Evolutionary conservation across 2,329 filamentous ascomycete genomes (phyloP).

Genomic region (Diaporthe capsici): DNA sequence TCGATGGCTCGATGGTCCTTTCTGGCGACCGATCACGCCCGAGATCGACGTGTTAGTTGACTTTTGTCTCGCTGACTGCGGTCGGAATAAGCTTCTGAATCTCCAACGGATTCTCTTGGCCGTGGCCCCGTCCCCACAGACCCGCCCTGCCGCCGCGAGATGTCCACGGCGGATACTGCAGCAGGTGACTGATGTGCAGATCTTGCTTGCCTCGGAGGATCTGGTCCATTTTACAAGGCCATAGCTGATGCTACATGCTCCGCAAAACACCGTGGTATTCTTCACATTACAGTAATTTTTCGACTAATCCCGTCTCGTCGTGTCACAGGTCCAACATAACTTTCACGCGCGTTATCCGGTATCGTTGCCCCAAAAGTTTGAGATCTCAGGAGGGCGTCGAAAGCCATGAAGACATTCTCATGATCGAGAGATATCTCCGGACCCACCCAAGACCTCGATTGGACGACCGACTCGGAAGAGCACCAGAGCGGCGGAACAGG

Average conservation of each 20-base stretch:
- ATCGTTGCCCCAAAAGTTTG: background rate
- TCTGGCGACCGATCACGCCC: slow-evolving; percentile 10
- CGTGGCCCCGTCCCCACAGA: slow-evolving; percentile 23
- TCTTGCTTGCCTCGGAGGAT: slow-evolving; percentile 34
- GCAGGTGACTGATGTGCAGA: slow-evolving; percentile 12
- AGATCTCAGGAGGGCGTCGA: slow-evolving; percentile 10
- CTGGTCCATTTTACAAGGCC: background rate
- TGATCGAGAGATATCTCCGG: slow-evolving; percentile 1
- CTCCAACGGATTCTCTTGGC: slow-evolving; percentile 30
- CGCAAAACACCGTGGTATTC: slow-evolving; percentile 8
- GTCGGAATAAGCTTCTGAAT: slow-evolving; percentile 40
- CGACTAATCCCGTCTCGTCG: background rate
- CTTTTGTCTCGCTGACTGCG: slow-evolving; percentile 1
- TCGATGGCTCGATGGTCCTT: slow-evolving; percentile 25
- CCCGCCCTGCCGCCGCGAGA: slow-evolving; percentile 7
- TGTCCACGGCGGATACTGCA: slow-evolving; percentile 23
- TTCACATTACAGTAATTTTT: background rate
- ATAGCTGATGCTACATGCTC: slow-evolving; percentile 8
- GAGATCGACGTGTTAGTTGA: background rate
- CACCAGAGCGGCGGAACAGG: background rate
- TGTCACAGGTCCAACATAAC: background rate
- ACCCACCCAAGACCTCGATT: background rate
- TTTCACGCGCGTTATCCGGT: slow-evolving; percentile 7
- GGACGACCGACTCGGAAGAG: background rate
- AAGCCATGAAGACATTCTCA: background rate